Conservation (phyloP, 345 rosid species). For the Aurinia saxatilis region DNA sequence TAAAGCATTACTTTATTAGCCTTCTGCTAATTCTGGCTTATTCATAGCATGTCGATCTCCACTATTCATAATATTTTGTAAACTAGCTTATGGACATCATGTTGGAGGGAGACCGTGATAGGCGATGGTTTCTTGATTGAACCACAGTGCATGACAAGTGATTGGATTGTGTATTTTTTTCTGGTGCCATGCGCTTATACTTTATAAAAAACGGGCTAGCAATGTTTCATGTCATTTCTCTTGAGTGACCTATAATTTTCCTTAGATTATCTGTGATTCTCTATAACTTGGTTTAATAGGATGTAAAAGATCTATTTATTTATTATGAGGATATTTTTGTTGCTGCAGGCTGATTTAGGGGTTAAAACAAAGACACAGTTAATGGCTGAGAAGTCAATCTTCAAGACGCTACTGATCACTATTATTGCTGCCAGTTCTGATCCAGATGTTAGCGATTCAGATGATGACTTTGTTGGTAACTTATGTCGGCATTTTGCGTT, state of each 20-base stretch:
- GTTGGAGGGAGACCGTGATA: neutral
- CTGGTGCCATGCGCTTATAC: slow-evolving; percentile 11
- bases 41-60: neutral
- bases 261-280: neutral
- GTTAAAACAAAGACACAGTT: slow-evolving; percentile 98
- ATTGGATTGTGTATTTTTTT: neutral
- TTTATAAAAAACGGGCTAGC: neutral
- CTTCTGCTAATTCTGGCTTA: neutral
- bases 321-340: neutral
- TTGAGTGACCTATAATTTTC: neutral
- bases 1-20: neutral
- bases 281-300: neutral
- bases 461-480: slow-evolving; percentile 74
- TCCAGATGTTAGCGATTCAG: slow-evolving; percentile 59
- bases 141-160: neutral
- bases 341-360: slow-evolving; percentile 84
- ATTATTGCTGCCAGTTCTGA: slow-evolving; percentile 79
- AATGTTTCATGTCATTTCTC: slow-evolving; percentile 2
- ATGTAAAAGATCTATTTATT: neutral
- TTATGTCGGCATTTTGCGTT: slow-evolving; percentile 94
- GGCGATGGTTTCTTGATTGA: neutral
- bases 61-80: neutral
- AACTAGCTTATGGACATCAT: neutral
- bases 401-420: slow-evolving; percentile 77
- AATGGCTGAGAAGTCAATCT: slow-evolving; percentile 94